Base-by-base conservation (phyloP, 495 filamentous ascomycete species). In the Sphaerosporella brunnea region DNA sequence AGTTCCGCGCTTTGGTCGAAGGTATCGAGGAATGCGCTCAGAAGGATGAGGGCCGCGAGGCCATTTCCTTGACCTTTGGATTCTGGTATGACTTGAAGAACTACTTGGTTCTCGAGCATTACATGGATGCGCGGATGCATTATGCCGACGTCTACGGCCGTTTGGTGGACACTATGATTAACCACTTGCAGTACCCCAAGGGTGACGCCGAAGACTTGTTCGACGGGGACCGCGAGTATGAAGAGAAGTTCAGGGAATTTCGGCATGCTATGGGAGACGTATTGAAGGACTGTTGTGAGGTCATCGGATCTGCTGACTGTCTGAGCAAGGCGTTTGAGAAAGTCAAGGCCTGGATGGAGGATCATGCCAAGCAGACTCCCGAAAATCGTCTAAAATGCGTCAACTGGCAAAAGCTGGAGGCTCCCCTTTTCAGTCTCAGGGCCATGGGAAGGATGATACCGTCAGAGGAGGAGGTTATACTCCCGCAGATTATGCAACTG, bases 61-160 rank as follows among this genome's bases (percentile, higher is more conserved):
- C 83, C 7, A 80, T 96, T 44, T 78, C 82, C 23, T 73, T 87
- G 49, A 99, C 90, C 0, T 96, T 96, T 63, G 74, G 77, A 43
- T 96, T 96, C 67, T 99, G 90, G 90, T 96, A 92, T 63, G 90
- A 99, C 62, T 67, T 99, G 45, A 99, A 99, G 68, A 85, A 93
- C 65, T 94, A 93, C 58, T 69, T 96, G 25, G 82, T 84, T 4
- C 64, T 96, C 26, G 87, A 94, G 4, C 79, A 77, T 49, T 96
- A 93, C 58, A 79, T 77, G n/a, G 71, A 84, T 47, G 80, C 87
- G 13, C 74, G 87, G 23, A 55, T 80, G 45, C 69, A 78, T 47
- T 80, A 79, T 52, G 68, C 79, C 25, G 81, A 86, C 49, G 68
- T 93, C 38, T 96, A 82, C 63, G 78, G 82, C 4, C 75, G 80